These are phyloP conservation scores for Lactuca saligna DNA, from an alignment of 129 eudicot species.

Conservation along the genomic window DNA sequence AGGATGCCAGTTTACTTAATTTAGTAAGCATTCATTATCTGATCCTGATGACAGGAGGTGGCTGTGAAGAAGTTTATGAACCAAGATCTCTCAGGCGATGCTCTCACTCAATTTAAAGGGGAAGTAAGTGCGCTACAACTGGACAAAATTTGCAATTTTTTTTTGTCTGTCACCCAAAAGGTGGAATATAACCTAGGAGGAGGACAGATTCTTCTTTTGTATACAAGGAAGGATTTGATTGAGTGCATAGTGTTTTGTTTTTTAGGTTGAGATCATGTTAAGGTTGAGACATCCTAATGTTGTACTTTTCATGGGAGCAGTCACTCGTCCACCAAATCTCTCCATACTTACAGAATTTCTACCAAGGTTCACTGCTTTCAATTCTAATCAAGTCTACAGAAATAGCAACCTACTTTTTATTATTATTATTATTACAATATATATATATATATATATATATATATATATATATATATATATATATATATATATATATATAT, in stretches of 20 bases:
- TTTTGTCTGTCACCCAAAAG: too few species aligned
- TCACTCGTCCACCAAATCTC: slow-evolving; percentile 88
- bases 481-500: not conserved
- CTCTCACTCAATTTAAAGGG: slow-evolving; percentile 77
- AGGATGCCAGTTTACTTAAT: too few species aligned
- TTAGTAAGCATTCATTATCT: too few species aligned
- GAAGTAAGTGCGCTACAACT: slow-evolving; percentile 54
- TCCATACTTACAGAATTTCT: slow-evolving; percentile 93
- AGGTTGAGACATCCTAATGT: slow-evolving; percentile 98
- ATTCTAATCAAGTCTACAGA: too few species aligned
- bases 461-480: too few species aligned
- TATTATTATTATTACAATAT: not conserved
- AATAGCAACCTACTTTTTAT: too few species aligned
- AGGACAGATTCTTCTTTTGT: too few species aligned
- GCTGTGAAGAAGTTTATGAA: slow-evolving; percentile 94
- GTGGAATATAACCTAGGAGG: too few species aligned
- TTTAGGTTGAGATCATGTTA: slow-evolving; percentile 93
- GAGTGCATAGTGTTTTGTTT: slow-evolving; percentile 6
- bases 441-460: not conserved
- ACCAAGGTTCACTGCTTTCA: slow-evolving; percentile 35
- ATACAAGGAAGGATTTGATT: too few species aligned
- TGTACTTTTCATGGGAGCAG: slow-evolving; percentile 99
- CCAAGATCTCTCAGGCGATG: slow-evolving; percentile 89
- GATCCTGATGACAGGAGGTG: slow-evolving; percentile 70
- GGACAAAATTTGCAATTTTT: too few species aligned